Evolutionary conservation across 805 yeast genomes (phyloP).

Genomic region (Grigorovia yakushimaensis): DNA sequence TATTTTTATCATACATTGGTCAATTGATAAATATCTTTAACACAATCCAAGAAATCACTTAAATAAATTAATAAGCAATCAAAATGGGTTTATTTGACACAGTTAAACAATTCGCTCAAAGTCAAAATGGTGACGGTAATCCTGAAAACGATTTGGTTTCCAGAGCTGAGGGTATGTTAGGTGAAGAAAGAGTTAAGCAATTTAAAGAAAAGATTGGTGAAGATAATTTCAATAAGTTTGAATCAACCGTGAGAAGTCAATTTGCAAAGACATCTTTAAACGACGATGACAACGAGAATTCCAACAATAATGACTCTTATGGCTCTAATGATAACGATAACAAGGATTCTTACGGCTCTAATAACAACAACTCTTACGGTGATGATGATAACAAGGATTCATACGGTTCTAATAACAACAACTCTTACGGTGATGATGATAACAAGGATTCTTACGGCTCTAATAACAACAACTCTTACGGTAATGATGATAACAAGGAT

Average conservation of each 20-base stretch:
- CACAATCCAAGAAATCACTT: too few relatives aligned
- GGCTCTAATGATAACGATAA: constrained; percentile 5
- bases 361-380: constrained; percentile 25
- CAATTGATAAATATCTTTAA: too few relatives aligned
- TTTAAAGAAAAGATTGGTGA: constrained; percentile 26
- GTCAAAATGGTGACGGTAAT: constrained; percentile 18
- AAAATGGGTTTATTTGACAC: constrained; percentile 38
- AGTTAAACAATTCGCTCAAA: constrained; percentile 16
- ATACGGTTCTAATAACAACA: constrained; percentile 15
- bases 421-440: constrained; percentile 15
- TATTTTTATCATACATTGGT: too few relatives aligned
- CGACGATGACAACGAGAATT: constrained; percentile 12
- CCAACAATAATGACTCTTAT: constrained; percentile 14
- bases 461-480: constrained; percentile 12
- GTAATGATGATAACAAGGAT: constrained; percentile 8
- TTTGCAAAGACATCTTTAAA: constrained; percentile 21
- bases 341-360: constrained; percentile 16
- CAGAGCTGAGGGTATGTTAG: constrained; percentile 23
- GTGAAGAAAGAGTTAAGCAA: constrained; percentile 23
- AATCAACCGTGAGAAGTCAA: constrained; percentile 21
- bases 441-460: constrained; percentile 19
- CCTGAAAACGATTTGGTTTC: constrained; percentile 21
- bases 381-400: constrained; percentile 17
- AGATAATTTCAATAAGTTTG: constrained; percentile 24
- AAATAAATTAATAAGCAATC: neutral